Conservation (phyloP, 2,329 filamentous ascomycete species). For the Neopestalotiopsis sp. region DNA sequence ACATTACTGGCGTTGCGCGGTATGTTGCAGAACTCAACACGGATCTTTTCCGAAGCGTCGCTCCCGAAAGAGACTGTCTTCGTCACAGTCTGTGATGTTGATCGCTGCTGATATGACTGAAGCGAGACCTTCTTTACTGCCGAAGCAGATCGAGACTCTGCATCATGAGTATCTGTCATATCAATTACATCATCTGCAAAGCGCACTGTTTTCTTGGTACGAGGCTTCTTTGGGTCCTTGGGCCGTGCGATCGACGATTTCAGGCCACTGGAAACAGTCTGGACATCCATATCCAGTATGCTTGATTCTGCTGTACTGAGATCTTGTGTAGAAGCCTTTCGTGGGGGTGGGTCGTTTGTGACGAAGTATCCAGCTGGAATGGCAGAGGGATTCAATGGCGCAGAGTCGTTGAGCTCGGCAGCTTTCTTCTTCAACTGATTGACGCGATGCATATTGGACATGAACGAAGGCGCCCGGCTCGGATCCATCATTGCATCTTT, state of each 20-base stretch:
- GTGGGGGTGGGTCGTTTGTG: slow-evolving; percentile 23
- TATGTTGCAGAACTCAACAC: slow-evolving; percentile 31
- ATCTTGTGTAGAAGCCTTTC: slow-evolving; percentile 9
- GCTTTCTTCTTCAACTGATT: slow-evolving; percentile 47
- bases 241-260: neutral
- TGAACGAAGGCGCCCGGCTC: slow-evolving; percentile 44
- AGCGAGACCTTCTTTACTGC: slow-evolving; percentile 27
- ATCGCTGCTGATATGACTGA: slow-evolving; percentile 30
- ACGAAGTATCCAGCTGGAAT: slow-evolving; percentile 36
- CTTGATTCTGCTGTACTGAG: neutral
- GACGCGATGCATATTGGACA: slow-evolving; percentile 41
- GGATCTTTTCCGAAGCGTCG: slow-evolving; percentile 24
- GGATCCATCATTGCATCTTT: slow-evolving; percentile 46
- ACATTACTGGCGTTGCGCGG: slow-evolving; percentile 24
- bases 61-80: slow-evolving; percentile 32
- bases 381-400: slow-evolving; percentile 41
- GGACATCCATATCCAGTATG: neutral
- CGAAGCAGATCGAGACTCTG: neutral
- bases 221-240: slow-evolving; percentile 11
- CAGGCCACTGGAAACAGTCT: neutral
- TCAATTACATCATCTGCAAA: slow-evolving; percentile 15
- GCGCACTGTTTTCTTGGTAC: slow-evolving; percentile 16
- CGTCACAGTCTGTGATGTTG: slow-evolving; percentile 28
- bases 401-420: slow-evolving; percentile 49
- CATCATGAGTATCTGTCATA: neutral